These are phyloP conservation scores for Podospora conica DNA, from an alignment of 495 filamentous ascomycete species.

Conservation along the genomic window DNA sequence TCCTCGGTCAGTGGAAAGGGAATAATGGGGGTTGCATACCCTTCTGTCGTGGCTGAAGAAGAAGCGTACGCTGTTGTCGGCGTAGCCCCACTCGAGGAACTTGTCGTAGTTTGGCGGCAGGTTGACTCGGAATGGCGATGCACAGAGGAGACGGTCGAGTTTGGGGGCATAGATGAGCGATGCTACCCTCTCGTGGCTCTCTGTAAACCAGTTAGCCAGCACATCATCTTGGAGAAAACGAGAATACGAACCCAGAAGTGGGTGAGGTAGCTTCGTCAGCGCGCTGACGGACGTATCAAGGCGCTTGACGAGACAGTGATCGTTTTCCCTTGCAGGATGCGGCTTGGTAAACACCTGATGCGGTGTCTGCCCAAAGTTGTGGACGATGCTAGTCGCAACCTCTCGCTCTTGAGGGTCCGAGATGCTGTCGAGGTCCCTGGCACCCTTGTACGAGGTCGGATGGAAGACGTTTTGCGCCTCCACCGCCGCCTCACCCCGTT, in stretches of 20 bases:
- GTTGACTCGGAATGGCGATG: conserved; percentile 75
- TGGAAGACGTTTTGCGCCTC: conserved; percentile 95
- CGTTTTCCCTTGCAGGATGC: conserved; percentile 67
- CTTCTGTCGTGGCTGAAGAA: conserved; percentile 70
- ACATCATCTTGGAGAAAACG: neutral
- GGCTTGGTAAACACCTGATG: conserved; percentile 83
- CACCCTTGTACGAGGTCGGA: conserved; percentile 88
- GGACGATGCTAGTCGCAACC: conserved; percentile 89
- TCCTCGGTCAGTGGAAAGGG: neutral
- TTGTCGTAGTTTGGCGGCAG: conserved; percentile 83
- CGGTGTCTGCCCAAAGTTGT: conserved; percentile 97
- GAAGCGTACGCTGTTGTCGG: conserved; percentile 87
- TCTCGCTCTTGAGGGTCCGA: conserved; percentile 76
- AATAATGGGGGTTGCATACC: conserved; percentile 21
- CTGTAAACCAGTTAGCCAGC: conserved; percentile 30
- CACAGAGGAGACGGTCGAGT: conserved; percentile 75
- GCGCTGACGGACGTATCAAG: conserved; percentile 74
- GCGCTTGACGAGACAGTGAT: conserved; percentile 52
- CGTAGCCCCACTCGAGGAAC: conserved; percentile 93
- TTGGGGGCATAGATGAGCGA: conserved; percentile 73
- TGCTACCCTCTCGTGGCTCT: conserved; percentile 72
- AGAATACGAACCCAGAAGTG: conserved; percentile 53
- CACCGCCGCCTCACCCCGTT: conserved; percentile 86
- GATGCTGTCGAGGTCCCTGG: conserved; percentile 87
- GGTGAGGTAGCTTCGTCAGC: conserved; percentile 73